Evolutionary conservation across 768 basidiomycete species (phyloP), one percentile per base, ranked within the genome.

Genomic region (Gelatoporia subvermispora): DNA sequence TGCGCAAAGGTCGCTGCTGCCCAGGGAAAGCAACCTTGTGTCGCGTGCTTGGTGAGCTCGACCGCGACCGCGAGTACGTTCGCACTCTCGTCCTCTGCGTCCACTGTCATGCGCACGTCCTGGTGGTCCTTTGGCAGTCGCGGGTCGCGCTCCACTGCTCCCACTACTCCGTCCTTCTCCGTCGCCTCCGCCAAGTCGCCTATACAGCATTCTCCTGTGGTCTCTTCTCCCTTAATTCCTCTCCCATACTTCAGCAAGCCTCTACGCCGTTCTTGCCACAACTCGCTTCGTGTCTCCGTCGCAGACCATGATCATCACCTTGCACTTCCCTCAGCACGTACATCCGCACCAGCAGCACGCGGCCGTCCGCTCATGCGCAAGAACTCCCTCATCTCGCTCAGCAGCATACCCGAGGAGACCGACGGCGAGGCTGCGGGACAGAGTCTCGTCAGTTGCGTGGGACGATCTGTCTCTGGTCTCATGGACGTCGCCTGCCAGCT

Each of bases 401-500:
- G 31, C 15, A 18, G 23, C 17, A 42, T 8, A 34, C 23, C 15
- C n/a, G 17, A 7, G 28, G 43, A 45, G 48, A 16, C 40, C 34
- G 28, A 31, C 28, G 24, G 18, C 16, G 25, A 28, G 15, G 25
- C 34, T 5, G 25, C 28, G 23, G 35, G 17, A 24, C 17, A 45
- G 35, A 39, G 50, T 37, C 53, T 63, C 22, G 60, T 57, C 17
- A 44, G 53, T 20, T 69, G 62, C 24, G 63, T 72, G 41, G 53
- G 64, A 20, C 65, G 66, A 43, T 72, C 72, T 3, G 68, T 73
- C 13, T 50, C 63, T 20, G 69, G 68, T 41, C 61, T 83, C 41
- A 62, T 82, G 36, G 75, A 73, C 57, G 65, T 77, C 0, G 83
- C 81, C 7, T 73, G 72, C 49, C 74, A 74, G 10, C 68, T 85